Conservation (phyloP, 140 eudicot genomes). For the Erigeron philadelphicus region DNA sequence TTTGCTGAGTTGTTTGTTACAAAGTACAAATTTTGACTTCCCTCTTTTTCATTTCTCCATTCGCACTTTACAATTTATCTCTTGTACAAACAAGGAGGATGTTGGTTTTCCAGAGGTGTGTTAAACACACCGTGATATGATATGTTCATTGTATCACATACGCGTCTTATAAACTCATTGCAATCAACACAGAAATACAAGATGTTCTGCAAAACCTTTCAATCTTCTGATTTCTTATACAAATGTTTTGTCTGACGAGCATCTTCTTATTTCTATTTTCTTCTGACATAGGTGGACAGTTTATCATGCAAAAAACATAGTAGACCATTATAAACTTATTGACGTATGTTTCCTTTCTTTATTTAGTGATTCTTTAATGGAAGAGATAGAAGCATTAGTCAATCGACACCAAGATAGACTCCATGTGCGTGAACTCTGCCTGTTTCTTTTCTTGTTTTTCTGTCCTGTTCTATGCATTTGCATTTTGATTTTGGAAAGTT, state of each 20-base stretch:
- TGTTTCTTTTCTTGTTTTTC: not conserved
- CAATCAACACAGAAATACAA: too few species aligned
- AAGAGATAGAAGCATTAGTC: constrained; percentile 74
- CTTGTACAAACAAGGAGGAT: not conserved
- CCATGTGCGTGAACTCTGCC: constrained; percentile 40
- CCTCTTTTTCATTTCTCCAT: not conserved
- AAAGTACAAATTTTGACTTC: not conserved
- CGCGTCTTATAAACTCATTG: not conserved
- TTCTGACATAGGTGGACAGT: not conserved
- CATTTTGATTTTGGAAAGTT: constrained; percentile 12
- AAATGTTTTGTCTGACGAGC: not conserved
- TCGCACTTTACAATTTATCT: not conserved
- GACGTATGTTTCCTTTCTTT: constrained; percentile 12
- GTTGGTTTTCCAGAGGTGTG: not conserved
- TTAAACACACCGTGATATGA: not conserved
- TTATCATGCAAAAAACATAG: not conserved
- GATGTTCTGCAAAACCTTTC: not conserved
- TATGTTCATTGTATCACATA: not conserved
- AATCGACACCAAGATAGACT: constrained; percentile 76
- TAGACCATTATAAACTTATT: not conserved
- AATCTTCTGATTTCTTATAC: not conserved
- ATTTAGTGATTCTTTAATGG: constrained; percentile 71
- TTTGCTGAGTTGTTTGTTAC: too few species aligned
- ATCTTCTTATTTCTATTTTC: not conserved
- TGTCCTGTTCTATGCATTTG: not conserved